Evolutionary conservation across 805 yeast species (phyloP).

Genomic region (Blastobotrys robertii): DNA sequence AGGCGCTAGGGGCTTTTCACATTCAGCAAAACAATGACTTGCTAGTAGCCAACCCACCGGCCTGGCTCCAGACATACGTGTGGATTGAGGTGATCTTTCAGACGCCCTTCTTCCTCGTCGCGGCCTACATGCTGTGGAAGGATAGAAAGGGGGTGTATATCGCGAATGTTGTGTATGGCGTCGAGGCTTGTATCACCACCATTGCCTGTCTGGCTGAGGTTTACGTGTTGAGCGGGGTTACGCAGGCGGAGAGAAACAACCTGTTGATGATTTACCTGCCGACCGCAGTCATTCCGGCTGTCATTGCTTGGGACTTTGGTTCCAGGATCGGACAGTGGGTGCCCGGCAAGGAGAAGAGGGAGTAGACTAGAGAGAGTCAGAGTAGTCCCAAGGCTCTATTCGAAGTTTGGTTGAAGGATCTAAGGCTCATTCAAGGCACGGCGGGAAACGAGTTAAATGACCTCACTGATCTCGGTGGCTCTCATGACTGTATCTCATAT

Average conservation of each 20-base stretch:
- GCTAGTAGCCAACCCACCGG: slow-evolving; percentile 46
- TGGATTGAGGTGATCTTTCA: slow-evolving; percentile 65
- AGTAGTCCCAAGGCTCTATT: no score
- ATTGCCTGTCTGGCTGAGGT: slow-evolving; percentile 45
- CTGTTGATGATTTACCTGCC: slow-evolving; percentile 54
- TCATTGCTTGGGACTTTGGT: slow-evolving; percentile 40
- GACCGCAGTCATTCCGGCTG: slow-evolving; percentile 56
- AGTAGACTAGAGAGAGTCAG: no score
- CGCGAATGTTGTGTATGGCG: slow-evolving; percentile 56
- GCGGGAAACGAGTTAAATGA: no score
- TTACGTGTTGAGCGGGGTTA: slow-evolving; percentile 29
- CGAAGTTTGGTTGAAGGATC: no score
- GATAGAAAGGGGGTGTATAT: slow-evolving; percentile 25
- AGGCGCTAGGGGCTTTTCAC: slow-evolving; percentile 46
- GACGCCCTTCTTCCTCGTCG: slow-evolving; percentile 69
- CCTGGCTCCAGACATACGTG: slow-evolving; percentile 70
- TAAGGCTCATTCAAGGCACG: no score
- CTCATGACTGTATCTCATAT: no score
- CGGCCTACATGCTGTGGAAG: slow-evolving; percentile 28
- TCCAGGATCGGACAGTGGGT: slow-evolving; percentile 13
- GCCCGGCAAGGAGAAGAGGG: no score
- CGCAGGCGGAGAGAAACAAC: slow-evolving; percentile 30
- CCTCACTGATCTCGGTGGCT: no score
- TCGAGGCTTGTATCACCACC: slow-evolving; percentile 77
- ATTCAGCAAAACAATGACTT: slow-evolving; percentile 60